phyloP scores from a whole-genome alignment of 306 rosid species.

The Cyamopsis tetragonoloba region DNA sequence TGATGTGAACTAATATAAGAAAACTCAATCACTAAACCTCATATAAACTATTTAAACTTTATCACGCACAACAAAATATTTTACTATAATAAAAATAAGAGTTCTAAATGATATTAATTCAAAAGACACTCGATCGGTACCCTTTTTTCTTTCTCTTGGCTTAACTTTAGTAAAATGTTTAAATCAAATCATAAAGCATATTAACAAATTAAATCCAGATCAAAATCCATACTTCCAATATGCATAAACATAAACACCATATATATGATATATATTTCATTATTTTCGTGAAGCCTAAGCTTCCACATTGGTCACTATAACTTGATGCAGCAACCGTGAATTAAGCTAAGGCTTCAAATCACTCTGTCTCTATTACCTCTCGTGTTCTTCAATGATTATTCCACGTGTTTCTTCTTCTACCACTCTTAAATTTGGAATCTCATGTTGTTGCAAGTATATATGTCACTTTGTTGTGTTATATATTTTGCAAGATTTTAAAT shows the following conservation, averaged over 20 bases:
- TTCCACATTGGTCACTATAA: not conserved
- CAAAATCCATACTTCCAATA: not conserved
- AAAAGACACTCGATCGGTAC: not conserved
- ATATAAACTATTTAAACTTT: too few species aligned
- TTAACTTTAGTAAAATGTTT: not conserved
- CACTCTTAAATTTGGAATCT: too few species aligned
- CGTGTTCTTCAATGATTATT: constrained; percentile 25
- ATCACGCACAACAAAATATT: not conserved
- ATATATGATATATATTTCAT: not conserved
- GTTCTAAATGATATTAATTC: not conserved
- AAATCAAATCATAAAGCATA: not conserved
- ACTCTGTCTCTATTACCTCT: not conserved
- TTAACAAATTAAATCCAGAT: not conserved
- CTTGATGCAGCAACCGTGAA: not conserved
- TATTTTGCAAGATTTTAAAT: too few species aligned
- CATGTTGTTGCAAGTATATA: too few species aligned
- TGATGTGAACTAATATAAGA: too few species aligned
- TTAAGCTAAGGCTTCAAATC: constrained; percentile 26
- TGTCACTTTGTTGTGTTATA: too few species aligned
- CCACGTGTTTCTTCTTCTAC: constrained; percentile 41
- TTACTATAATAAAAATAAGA: not conserved
- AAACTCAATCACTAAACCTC: too few species aligned
- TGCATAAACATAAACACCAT: not conserved
- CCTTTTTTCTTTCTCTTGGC: not conserved
- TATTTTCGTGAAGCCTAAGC: not conserved